Percentiles rank a stretch among this genome's conserved stretches.
Conservation (phyloP, 495 filamentous ascomycete species). For the Aspergillus indologenus region DNA sequence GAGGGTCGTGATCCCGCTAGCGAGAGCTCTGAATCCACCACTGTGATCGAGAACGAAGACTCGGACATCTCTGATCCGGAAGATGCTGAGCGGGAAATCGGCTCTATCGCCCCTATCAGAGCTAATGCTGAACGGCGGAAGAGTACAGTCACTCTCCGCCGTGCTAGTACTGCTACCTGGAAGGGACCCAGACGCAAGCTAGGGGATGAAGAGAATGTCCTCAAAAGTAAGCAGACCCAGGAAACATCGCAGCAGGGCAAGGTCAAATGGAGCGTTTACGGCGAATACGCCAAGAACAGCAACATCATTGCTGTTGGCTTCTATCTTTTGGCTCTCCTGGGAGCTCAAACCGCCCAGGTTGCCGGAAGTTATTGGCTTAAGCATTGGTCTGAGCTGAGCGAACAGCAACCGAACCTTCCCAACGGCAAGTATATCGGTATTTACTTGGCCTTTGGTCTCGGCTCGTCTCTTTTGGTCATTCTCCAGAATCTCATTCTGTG, state of each 20-base stretch:
- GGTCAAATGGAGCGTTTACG: slow-evolving; percentile 91
- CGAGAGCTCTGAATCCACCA: slow-evolving; percentile 51
- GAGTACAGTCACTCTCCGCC: slow-evolving; percentile 74
- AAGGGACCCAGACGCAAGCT: slow-evolving; percentile 78
- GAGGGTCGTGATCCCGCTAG: slow-evolving; percentile 47
- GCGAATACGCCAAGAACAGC: slow-evolving; percentile 89
- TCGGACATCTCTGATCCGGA: slow-evolving; percentile 59
- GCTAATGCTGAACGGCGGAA: slow-evolving; percentile 53
- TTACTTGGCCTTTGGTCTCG: slow-evolving; percentile 91
- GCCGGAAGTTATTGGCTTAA: slow-evolving; percentile 90
- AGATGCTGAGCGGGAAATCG: slow-evolving; percentile 65
- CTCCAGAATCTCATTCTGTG: slow-evolving; percentile 92
- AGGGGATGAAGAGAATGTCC: slow-evolving; percentile 73
- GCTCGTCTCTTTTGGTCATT: slow-evolving; percentile 81
- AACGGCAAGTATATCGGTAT: slow-evolving; percentile 90
- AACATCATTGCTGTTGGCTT: slow-evolving; percentile 79
- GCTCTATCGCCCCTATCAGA: slow-evolving; percentile 69
- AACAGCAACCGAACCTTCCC: slow-evolving; percentile 59
- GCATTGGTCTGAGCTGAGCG: slow-evolving; percentile 80
- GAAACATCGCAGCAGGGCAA: slow-evolving; percentile 91
- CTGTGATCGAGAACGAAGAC: slow-evolving; percentile 50
- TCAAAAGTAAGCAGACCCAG: slow-evolving; percentile 79
- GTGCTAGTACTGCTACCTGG: slow-evolving; percentile 90
- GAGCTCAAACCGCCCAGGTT: slow-evolving; percentile 77
- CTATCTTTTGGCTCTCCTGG: slow-evolving; percentile 74